Evolutionary conservation across 305 asterid genomes (phyloP), one percentile per base, ranked within the genome.

Genomic region (Solanum aculeatissimum): DNA sequence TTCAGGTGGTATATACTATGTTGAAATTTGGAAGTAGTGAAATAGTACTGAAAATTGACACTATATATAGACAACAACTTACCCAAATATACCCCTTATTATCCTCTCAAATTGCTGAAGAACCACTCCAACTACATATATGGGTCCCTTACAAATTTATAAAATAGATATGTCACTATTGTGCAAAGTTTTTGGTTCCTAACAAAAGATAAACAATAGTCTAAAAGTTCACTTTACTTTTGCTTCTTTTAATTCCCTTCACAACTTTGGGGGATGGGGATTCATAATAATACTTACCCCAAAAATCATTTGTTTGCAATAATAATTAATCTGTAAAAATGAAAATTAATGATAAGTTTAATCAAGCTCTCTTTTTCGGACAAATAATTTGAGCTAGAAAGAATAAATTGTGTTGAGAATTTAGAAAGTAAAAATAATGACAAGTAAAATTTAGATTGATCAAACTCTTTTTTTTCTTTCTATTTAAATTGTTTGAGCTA

Each of bases 191-290:
- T 49, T 27, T 27, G 47, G 65, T 21, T 57, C 65, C 21, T 21
- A 1, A 74, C 9, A 74, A 74, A 77, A 27, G 18, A 9, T 27
- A 29, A 27, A 49, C 45, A 75, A 29, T 27, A 51, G 40, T 27
- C 63, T 77, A 77, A 49, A 47, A 45, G 63, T 49, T 49, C 82
- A 77, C 82, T 77, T 75, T 47, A 47, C 35, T 74, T 42, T 74
- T 23, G 15, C 14, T 75, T 75, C 38, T 15, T 14, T 13, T 21
- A 72, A 23, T 45, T 25, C 60, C 40, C 42, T 74, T 75, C 60
- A 0, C 25, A 47, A 25, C 43, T 25, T 47, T 29, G 57, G 57
- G 18, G 16, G 5, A 49, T 14, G 19, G 7, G 40, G 40, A 7
- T 35, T 35, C 1, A 35, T 35, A 35, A 6, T 35, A 35, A 35